Evolutionary conservation across 2,329 filamentous ascomycete species (phyloP), one percentile per base, ranked within the genome.

Genomic region (Colletotrichum sp.): DNA sequence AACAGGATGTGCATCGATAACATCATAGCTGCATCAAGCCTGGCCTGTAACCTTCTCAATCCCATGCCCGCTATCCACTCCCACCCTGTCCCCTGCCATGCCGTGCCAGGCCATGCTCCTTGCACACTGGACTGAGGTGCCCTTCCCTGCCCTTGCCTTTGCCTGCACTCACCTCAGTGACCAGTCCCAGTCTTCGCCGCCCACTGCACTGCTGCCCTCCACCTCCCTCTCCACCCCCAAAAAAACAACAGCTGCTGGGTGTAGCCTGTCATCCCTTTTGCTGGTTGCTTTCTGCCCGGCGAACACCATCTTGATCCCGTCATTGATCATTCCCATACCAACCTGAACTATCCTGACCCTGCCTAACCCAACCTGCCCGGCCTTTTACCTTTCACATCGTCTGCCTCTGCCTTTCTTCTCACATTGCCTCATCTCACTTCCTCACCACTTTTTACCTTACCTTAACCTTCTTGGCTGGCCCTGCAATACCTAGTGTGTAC

Each of bases 11-110:
- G 60, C 66, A 36, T 75, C 62, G 71, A 76, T 76, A 76, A 71
- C 75, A 76, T 76, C 75, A 76, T 76, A 64, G 75, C 71, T 76
- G 75, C 75, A 76, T 76, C 72, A 76, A 76, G 71, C 28, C 64
- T 39, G 62, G 59, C 59, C 59, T 32, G 36, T 30, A 48, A 66
- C 63, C 63, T 66, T 16, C 63, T 39, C 63, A 32, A 30, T 39
- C 36, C 44, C 24, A 39, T 48, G 34, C 22, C 26, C 30, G 28
- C 55, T 26, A 64, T 26, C 62, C 62, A 64, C 62, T 44, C 39
- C 24, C 18, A 66, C 63, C 36, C 28, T 52, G 63, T 22, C 63
- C 59, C 59, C 32, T 63, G 59, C 59, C 39, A 39, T 59, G 48
- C 65, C 48, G n/a, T 59, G 48, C 65, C 65, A 68, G 26, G 28